Evolutionary conservation across 768 basidiomycete genomes (phyloP).

Genomic region (Rhodosporidiobolus odoratus): DNA sequence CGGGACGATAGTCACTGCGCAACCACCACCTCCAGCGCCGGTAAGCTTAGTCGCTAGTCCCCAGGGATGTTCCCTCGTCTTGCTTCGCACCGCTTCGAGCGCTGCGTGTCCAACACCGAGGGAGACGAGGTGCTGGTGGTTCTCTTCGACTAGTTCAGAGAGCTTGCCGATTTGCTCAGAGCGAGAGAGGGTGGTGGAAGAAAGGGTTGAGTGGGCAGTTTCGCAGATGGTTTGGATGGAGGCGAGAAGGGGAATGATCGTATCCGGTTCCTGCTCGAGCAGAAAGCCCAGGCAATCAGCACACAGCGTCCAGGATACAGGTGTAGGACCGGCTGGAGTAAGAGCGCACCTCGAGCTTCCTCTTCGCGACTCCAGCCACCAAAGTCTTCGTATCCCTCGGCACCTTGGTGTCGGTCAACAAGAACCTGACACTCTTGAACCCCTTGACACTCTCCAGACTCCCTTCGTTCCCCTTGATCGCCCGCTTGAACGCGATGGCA

Average conservation of each 20-base stretch:
- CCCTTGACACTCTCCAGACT: slow-evolving; percentile 82
- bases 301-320: background rate
- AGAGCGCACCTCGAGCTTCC: slow-evolving; percentile 50
- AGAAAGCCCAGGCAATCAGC: background rate
- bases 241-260: slow-evolving; percentile 68
- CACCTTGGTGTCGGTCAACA: slow-evolving; percentile 87
- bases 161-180: slow-evolving; percentile 60
- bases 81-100: slow-evolving; percentile 72
- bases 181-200: slow-evolving; percentile 67
- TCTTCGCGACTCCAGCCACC: slow-evolving; percentile 79
- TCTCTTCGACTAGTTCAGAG: slow-evolving; percentile 79
- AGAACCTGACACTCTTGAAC: slow-evolving; percentile 85
- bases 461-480: slow-evolving; percentile 59
- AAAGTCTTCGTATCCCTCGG: slow-evolving; percentile 90
- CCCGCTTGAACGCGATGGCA: slow-evolving; percentile 78
- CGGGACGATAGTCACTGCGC: slow-evolving; percentile 88
- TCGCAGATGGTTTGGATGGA: slow-evolving; percentile 80
- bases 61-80: slow-evolving; percentile 61
- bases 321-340: background rate
- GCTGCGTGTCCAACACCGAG: slow-evolving; percentile 88
- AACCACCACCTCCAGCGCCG: slow-evolving; percentile 97
- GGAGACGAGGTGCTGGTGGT: slow-evolving; percentile 74
- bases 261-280: slow-evolving; percentile 66
- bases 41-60: slow-evolving; percentile 85
- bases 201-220: slow-evolving; percentile 68